Base-by-base conservation (phyloP, 306 rosid species). In the Lablab purpureus region DNA sequence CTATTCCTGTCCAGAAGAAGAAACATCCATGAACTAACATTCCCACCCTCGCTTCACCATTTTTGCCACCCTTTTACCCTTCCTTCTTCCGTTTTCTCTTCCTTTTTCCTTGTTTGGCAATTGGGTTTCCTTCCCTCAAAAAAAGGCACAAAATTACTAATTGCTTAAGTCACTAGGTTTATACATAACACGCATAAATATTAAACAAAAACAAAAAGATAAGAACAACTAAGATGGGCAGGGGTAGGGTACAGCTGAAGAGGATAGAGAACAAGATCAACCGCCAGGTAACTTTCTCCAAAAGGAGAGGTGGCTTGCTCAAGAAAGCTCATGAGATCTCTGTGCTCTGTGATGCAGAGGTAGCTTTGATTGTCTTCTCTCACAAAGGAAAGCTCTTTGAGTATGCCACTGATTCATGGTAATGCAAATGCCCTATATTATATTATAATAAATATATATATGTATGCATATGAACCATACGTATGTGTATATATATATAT, bases 271-370 rank as follows among this genome's bases (percentile, higher is more conserved):
- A 94, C 88, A 92, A 92, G 91, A 92, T 94, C 88, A 94, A 94
- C 72, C 77, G 96, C 23, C 94, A 91, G 74, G 98, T 94, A 2
- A 94, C 97, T 17, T 94, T 94, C 86, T 91, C 98, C 10, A 94
- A 94, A 91, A 89, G 98, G 60, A 92, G 93, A 87, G 82, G 52
- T 80, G 98, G 96, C 10, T 79, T 94, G 73, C 77, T 88, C 49
- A 94, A 94, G 91, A 94, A 94, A 80, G 96, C 98, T 9, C 91
- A 92, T 76, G 98, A 94, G 86, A 90, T 94, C 90, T 94, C 98
- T 75, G 98, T 94, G 40, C 88, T 94, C 10, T 94, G 98, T 27
- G 98, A 94, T 83, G 98, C 98, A 84, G 97, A 94, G 74, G 98
- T 94, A 23, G 97, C 89, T 88, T 78, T 92, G 89, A 87, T 94